phyloP scores from a whole-genome alignment of 495 filamentous ascomycete species.

The Penicillium daleae region DNA sequence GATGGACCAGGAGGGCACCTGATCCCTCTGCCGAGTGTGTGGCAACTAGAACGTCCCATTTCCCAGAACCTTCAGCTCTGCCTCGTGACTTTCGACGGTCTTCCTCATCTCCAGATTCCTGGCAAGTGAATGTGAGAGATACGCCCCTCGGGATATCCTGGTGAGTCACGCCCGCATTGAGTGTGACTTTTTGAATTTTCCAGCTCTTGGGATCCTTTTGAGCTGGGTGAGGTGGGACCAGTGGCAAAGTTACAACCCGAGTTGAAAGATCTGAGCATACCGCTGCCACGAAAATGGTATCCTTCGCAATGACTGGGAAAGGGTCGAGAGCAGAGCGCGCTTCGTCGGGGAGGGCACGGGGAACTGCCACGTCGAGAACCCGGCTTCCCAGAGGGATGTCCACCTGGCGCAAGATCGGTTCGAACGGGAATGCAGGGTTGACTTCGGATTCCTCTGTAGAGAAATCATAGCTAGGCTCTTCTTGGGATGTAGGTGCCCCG shows the following conservation, averaged over 20 bases:
- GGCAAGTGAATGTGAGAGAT: conserved; percentile 66
- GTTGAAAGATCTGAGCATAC: conserved; percentile 71
- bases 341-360: conserved; percentile 54
- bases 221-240: conserved; percentile 69
- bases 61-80: conserved; percentile 26
- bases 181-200: conserved; percentile 61
- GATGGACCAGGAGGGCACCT: conserved; percentile 62
- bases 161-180: conserved; percentile 56
- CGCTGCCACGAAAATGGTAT: conserved; percentile 69
- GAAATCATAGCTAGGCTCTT: conserved; percentile 54
- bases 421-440: conserved; percentile 56
- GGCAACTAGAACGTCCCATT: conserved; percentile 61
- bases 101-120: conserved; percentile 37
- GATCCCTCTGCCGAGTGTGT: conserved; percentile 69
- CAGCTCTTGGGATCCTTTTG: conserved; percentile 48
- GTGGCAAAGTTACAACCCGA: conserved; percentile 71
- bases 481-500: conserved; percentile 37
- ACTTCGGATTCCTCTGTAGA: conserved; percentile 62
- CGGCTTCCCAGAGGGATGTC: conserved; percentile 69
- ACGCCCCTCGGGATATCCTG: conserved; percentile 65
- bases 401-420: conserved; percentile 63
- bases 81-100: conserved; percentile 35
- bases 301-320: conserved; percentile 61
- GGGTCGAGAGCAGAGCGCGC: conserved; percentile 54
- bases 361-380: conserved; percentile 61